Percentiles rank a stretch among this genome's conserved stretches.
These are phyloP conservation scores for Epichloe amarillans DNA, from an alignment of 2,329 filamentous ascomycete genomes.

Conservation along the genomic window DNA sequence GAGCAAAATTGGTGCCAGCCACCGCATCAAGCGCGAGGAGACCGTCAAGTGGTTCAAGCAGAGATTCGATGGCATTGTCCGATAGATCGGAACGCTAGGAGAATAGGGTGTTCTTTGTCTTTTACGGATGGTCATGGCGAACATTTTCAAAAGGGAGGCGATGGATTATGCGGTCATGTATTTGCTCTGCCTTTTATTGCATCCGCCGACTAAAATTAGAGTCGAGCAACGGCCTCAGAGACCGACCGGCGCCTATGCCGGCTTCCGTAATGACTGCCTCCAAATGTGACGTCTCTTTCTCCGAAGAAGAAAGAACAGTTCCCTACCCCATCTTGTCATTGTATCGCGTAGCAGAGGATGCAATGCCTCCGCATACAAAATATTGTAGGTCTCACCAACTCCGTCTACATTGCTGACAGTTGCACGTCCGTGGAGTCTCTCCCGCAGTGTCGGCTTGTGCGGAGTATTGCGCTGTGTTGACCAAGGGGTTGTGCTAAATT, in stretches of 20 bases:
- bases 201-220: slow-evolving; percentile 39
- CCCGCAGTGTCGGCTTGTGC: too few relatives aligned
- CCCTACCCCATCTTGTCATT: background rate
- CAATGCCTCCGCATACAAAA: background rate
- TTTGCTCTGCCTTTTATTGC: slow-evolving; percentile 28
- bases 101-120: slow-evolving; percentile 16
- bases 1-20: slow-evolving; percentile 70
- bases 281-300: slow-evolving; percentile 21
- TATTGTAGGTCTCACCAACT: background rate
- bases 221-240: slow-evolving; percentile 58
- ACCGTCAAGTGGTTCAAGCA: slow-evolving; percentile 90
- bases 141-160: slow-evolving; percentile 22
- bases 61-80: slow-evolving; percentile 96
- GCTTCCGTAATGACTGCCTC: slow-evolving; percentile 34
- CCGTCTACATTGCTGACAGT: background rate
- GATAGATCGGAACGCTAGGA: slow-evolving; percentile 46
- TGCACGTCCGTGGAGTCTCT: background rate
- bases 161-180: slow-evolving; percentile 23
- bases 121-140: slow-evolving; percentile 28
- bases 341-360: background rate
- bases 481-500: too few relatives aligned
- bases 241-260: slow-evolving; percentile 57
- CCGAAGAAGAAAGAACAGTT: background rate
- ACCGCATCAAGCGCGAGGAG: slow-evolving; percentile 90
- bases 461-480: too few relatives aligned